phyloP scores from a whole-genome alignment of 768 basidiomycete species.

The Trametes sanguinea region DNA sequence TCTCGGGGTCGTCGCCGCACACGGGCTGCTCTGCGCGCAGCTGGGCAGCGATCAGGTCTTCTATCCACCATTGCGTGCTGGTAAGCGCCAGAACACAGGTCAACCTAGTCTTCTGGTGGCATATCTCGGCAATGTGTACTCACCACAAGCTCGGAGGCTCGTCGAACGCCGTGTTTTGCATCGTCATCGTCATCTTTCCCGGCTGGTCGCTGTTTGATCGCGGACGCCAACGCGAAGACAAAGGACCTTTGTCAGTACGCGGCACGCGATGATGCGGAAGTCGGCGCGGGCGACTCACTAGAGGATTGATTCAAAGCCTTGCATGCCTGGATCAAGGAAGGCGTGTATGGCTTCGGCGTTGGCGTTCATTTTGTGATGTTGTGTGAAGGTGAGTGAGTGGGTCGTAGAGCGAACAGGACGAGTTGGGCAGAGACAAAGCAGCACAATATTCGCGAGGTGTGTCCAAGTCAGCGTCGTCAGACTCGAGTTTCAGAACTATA shows the following conservation, averaged over 20 bases:
- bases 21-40: background rate
- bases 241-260: background rate
- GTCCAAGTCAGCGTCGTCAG: too few relatives aligned
- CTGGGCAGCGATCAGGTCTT: background rate
- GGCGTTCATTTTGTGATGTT: background rate
- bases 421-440: background rate
- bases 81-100: background rate
- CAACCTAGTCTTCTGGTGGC: background rate
- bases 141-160: constrained; percentile 1
- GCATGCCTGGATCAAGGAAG: background rate
- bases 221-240: background rate
- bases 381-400: background rate
- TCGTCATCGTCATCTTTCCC: background rate
- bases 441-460: too few relatives aligned
- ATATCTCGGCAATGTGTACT: background rate
- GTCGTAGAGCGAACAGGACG: background rate
- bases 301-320: background rate
- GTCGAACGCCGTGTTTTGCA: background rate
- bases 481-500: too few relatives aligned
- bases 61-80: constrained; percentile 12
- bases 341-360: background rate
- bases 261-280: background rate
- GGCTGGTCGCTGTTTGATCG: background rate
- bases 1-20: constrained; percentile 8
- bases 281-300: background rate